Percentiles rank a stretch among this genome's conserved stretches.
These are phyloP conservation scores for Eutrema salsugineum DNA, from an alignment of 441 rosid species.

Conservation along the genomic window DNA sequence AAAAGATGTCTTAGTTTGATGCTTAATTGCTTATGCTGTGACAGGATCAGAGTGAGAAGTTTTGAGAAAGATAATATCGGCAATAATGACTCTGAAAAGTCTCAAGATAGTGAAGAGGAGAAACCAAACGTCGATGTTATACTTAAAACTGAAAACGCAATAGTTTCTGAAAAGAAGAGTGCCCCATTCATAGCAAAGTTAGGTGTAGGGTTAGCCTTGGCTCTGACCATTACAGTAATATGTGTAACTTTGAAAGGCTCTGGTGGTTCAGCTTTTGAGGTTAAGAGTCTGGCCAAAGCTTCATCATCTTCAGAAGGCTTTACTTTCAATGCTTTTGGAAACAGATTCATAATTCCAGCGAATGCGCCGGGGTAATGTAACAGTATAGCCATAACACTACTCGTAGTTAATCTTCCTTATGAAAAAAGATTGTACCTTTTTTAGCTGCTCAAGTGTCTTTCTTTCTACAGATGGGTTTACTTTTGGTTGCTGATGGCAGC, in stretches of 20 bases:
- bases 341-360: conserved; percentile 62
- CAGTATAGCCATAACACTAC: not conserved
- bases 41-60: conserved; percentile 40
- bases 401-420: not conserved
- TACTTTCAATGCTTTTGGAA: conserved; percentile 69
- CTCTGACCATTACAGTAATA: conserved; percentile 42
- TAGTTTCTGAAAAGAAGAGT: conserved; percentile 18
- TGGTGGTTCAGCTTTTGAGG: conserved; percentile 49
- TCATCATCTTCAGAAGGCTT: conserved; percentile 61
- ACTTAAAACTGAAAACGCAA: conserved; percentile 14
- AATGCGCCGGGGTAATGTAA: conserved; percentile 65
- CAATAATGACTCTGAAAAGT: conserved; percentile 27
- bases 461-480: conserved; percentile 70
- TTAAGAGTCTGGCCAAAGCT: conserved; percentile 47
- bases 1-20: not conserved
- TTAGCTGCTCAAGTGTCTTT: not conserved
- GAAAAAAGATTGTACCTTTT: not conserved
- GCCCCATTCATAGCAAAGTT: conserved; percentile 53
- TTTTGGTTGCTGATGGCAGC: conserved; percentile 97
- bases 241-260: conserved; percentile 39
- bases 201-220: conserved; percentile 52
- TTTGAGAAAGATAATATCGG: conserved; percentile 32
- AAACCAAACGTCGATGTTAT: conserved; percentile 25
- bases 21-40: not conserved
- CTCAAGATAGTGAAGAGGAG: conserved; percentile 30